Evolutionary conservation across 345 rosid genomes (phyloP), one percentile per base, ranked within the genome.

Genomic region (Dipteronia dyeriana): DNA sequence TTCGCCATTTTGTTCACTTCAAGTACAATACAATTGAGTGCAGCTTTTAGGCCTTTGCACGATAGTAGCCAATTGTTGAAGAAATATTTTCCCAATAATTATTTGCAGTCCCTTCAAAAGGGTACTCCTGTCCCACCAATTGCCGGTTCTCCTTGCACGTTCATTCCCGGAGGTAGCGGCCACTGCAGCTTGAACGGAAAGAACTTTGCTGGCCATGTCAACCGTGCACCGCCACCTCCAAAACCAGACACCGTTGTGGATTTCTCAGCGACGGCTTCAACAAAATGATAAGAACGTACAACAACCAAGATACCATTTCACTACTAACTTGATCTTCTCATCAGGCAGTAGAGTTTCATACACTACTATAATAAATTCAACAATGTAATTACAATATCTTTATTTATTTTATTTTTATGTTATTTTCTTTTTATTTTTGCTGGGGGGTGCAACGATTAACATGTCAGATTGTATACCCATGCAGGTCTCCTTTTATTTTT

Each of bases 121-220:
- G 88, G 77, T 6, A n/a, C n/a, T n/a, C 77, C 81, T 0, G 77
- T 68, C 54, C 54, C 85, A 0, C 81, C 86, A 0, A 39, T 72
- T 1, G 4, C 2, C 1, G 64, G 74, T 26, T 70, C 81, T 23
- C 64, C 81, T 12, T 75, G 85, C 82, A 25, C 78, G 1, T 1
- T 78, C 74, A 78, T 74, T 34, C 72, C 80, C 0, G 77, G 66
- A 9, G 76, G 76, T 1, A 6, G 8, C 0, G 78, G 83, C 61
- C 2, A 16, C 47, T 53, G 78, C 53, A 66, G 13, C 5, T 31
- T 74, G 69, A 62, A 31, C 23, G 60, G 17, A 57, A 81, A 71
- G 78, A 84, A 84, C 77, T 77, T 71, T 8, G 87, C 79, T 34
- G 84, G 82, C 75, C 79, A n/a, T 17, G 20, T 41, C 78, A 11